These are phyloP conservation scores for Botrytis squamosa DNA, from an alignment of 2,329 filamentous ascomycete genomes.

Conservation along the genomic window DNA sequence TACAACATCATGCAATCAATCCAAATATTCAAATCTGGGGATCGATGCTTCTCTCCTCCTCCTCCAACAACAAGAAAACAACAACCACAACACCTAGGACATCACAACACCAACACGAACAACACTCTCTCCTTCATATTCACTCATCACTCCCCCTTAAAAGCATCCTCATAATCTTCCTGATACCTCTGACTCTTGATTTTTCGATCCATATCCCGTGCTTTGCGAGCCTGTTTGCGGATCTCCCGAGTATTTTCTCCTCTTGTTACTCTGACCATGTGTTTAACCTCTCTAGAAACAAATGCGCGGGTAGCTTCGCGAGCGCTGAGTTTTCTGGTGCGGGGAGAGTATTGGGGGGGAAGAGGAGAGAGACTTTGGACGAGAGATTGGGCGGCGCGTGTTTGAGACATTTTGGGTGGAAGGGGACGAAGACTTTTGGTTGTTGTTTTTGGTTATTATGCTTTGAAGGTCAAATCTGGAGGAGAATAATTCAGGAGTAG, in stretches of 20 bases:
- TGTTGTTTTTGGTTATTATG: too few relatives aligned
- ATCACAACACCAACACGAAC: background rate
- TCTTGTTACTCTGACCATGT: background rate
- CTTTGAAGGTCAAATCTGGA: too few relatives aligned
- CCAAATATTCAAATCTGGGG: background rate
- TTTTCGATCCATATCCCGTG: background rate
- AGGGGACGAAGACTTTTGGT: too few relatives aligned
- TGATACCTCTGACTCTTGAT: background rate
- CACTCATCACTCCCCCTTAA: background rate
- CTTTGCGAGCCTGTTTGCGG: background rate
- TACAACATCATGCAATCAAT: background rate
- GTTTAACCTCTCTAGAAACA: background rate
- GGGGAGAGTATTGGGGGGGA: background rate
- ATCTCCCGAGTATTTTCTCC: background rate
- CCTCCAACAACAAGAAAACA: background rate
- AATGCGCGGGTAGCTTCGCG: background rate
- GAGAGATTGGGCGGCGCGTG: background rate
- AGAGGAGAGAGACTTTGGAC: background rate
- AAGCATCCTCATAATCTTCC: background rate
- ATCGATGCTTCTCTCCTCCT: background rate
- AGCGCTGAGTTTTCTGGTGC: background rate
- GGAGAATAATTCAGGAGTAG: too few relatives aligned
- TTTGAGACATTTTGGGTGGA: background rate
- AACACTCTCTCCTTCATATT: background rate
- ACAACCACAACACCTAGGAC: background rate